These are phyloP conservation scores for Artemisia argyi DNA, from an alignment of 129 eudicot species.

Conservation along the genomic window DNA sequence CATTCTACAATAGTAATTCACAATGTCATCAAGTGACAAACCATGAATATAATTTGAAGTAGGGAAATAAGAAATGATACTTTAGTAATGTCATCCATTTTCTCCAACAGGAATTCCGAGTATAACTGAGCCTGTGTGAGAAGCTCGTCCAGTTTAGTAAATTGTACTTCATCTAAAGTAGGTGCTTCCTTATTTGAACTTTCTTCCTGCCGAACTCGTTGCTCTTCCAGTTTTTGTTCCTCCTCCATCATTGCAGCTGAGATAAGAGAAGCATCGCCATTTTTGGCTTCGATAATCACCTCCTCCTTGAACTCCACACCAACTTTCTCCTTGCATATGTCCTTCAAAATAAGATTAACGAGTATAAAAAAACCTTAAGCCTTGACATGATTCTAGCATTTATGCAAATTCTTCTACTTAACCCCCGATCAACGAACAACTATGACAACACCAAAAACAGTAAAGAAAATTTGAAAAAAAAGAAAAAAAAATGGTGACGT, in stretches of 20 bases:
- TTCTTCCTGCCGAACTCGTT: conserved; percentile 56
- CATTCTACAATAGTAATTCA: conserved; percentile 49
- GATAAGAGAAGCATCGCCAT: conserved; percentile 57
- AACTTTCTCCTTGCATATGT: conserved; percentile 45
- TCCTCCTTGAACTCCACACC: conserved; percentile 54
- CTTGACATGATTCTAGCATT: too few species aligned
- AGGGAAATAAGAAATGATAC: conserved; percentile 26
- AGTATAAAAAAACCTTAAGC: too few species aligned
- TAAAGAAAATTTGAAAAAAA: too few species aligned
- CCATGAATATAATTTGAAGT: neutral
- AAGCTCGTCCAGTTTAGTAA: conserved; percentile 86
- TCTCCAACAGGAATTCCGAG: conserved; percentile 87
- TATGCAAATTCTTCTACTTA: too few species aligned
- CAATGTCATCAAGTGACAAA: conserved; percentile 13
- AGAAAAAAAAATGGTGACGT: too few species aligned
- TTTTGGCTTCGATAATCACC: conserved; percentile 45
- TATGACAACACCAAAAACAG: too few species aligned
- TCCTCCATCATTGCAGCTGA: conserved; percentile 59
- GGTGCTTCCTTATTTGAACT: conserved; percentile 45
- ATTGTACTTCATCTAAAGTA: conserved; percentile 62
- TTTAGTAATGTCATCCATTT: conserved; percentile 86
- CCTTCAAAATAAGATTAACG: conserved; percentile 32
- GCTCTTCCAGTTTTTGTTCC: conserved; percentile 66
- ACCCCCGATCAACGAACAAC: too few species aligned
- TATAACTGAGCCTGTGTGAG: conserved; percentile 90